Evolutionary conservation across 2,329 filamentous ascomycete genomes (phyloP), one percentile per base, ranked within the genome.

Genomic region (Cordyceps cicadae): DNA sequence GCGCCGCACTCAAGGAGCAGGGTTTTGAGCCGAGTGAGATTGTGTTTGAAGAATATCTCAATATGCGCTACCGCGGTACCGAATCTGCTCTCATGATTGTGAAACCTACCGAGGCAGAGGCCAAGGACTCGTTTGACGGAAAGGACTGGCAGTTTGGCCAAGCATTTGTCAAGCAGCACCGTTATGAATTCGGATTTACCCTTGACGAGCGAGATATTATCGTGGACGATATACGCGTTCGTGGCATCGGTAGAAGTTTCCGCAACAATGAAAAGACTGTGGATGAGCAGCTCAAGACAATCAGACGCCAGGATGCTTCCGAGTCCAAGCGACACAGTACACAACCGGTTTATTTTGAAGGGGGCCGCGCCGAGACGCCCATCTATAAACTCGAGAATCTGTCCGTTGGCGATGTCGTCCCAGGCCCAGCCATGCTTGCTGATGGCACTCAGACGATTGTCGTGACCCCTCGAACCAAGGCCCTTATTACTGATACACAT

Each of bases 371-470:
- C 64, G 82, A 92, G 19, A 96, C 92, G 0, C 87, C 90, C 0
- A 84, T 96, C 55, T 96, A 92, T 74, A 92, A 89, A 72, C 81
- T 97, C 0, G 85, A 89, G 64, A 83, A 90, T 62, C 78, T 97
- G 12, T 76, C 79, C 1, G 79, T 90, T 6, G 90, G 92, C 2
- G 86, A 92, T 63, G 83, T 85, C 21, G 78, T 96, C 59, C 77
- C 81, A 54, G 92, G 92, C 0, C 92, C 92, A 0, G 92, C 92
- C 0, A 90, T 96, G 74, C 81, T 96, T 62, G 90, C 90, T 2
- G 92, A 93, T 69, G 88, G 88, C 9, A 92, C 89, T 0, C 93
- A 97, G 73, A 97, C 93, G 0, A 94, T 97, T 64, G 90, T 97
- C 0, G 86, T 97, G 3, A 89, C 90, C 0, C 93, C 92, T 0